Conservation (phyloP, 2,329 filamentous ascomycete genomes). For the Nemania serpens region DNA sequence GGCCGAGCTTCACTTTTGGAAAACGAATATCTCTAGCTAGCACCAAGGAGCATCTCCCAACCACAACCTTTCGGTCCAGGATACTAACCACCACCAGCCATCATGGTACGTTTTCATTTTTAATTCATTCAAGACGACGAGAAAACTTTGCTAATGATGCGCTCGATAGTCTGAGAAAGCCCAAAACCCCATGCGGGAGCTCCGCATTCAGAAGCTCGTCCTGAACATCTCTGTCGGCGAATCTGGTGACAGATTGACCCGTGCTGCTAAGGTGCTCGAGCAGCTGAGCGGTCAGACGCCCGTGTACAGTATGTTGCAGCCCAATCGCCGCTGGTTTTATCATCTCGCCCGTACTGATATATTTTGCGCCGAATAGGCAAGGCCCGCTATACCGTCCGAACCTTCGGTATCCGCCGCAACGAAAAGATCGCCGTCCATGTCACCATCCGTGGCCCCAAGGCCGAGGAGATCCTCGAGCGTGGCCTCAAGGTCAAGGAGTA, state of each 20-base stretch:
- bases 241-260: constrained; percentile 99
- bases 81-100: constrained; percentile 41
- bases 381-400: constrained; percentile 99
- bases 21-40: constrained; percentile 9
- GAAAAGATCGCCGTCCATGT: constrained; percentile 99
- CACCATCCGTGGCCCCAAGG: constrained; percentile 97
- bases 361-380: constrained; percentile 67
- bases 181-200: constrained; percentile 99
- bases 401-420: constrained; percentile 99
- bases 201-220: constrained; percentile 77
- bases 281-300: constrained; percentile 99
- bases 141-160: constrained; percentile 34
- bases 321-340: background rate
- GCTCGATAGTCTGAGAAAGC: constrained; percentile 73
- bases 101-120: constrained; percentile 45
- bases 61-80: constrained; percentile 26
- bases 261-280: constrained; percentile 99
- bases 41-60: constrained; percentile 13
- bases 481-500: constrained; percentile 99
- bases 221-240: constrained; percentile 92
- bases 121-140: background rate
- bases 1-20: constrained; percentile 18
- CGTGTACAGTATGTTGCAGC: constrained; percentile 82
- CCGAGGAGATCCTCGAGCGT: constrained; percentile 99
- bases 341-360: constrained; percentile 25